Evolutionary conservation across 495 filamentous ascomycete species (phyloP).

Genomic region (Xylaria cubensis): DNA sequence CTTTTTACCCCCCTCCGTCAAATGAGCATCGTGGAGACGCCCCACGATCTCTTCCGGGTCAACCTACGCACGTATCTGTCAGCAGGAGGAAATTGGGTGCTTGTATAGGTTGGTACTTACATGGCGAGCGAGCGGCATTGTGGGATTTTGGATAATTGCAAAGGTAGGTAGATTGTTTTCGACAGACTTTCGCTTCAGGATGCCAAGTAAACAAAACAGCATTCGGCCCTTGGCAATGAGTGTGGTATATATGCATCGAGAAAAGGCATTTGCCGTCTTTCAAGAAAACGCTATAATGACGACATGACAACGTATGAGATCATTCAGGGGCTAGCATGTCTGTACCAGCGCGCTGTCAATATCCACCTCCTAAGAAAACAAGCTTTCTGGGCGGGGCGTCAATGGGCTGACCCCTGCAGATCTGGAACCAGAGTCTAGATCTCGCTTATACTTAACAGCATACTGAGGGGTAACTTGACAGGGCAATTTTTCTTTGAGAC

Average conservation of each 20-base stretch:
- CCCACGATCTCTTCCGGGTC: constrained; percentile 68
- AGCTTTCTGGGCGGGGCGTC: constrained; percentile 14
- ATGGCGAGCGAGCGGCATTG: constrained; percentile 26
- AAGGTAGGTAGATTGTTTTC: background rate
- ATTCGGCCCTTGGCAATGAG: background rate
- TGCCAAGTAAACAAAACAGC: background rate
- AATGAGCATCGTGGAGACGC: constrained; percentile 54
- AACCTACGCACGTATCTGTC: constrained; percentile 52
- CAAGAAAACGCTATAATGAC: background rate
- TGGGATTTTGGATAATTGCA: background rate
- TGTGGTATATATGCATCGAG: constrained; percentile 1
- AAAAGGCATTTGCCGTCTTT: background rate
- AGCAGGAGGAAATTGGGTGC: background rate
- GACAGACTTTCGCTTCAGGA: background rate
- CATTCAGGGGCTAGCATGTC: background rate
- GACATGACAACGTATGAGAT: constrained; percentile 6
- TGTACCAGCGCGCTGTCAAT: background rate
- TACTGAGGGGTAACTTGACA: background rate
- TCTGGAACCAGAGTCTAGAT: background rate
- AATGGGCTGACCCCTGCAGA: constrained; percentile 11
- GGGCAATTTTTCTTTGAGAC: background rate
- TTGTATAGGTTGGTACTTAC: constrained; percentile 23
- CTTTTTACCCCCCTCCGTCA: constrained; percentile 50
- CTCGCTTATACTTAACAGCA: background rate
- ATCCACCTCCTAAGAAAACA: constrained; percentile 8